Conservation (phyloP, 176 grass and related monocot genomes). For the Raddia distichophylla region DNA sequence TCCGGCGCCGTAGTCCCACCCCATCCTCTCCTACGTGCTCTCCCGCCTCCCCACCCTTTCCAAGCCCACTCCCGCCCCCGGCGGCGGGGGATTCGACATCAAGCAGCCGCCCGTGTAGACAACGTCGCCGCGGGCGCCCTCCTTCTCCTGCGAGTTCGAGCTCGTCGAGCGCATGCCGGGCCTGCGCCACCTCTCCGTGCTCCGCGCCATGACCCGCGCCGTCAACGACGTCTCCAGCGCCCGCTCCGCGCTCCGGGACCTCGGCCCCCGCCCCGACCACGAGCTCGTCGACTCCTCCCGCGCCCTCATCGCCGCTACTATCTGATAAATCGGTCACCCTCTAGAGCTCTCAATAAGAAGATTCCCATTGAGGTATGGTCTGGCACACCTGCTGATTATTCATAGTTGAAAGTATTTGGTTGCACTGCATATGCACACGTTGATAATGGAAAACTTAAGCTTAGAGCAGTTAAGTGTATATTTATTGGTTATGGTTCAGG, state of each 20-base stretch:
- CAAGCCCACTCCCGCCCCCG: constrained; percentile 36
- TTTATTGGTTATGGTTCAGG: too few species aligned
- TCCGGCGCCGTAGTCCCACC: constrained; percentile 76
- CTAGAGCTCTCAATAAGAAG: too few species aligned
- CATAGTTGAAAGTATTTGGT: too few species aligned
- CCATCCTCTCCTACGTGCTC: constrained; percentile 89
- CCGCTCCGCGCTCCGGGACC: constrained; percentile 66
- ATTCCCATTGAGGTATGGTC: too few species aligned
- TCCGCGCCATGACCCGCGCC: constrained; percentile 80
- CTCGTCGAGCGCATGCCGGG: constrained; percentile 76
- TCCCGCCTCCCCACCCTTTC: constrained; percentile 57
- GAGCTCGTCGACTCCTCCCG: constrained; percentile 85
- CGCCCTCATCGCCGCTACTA: constrained; percentile 42
- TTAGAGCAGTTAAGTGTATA: too few species aligned
- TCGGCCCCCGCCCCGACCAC: constrained; percentile 80
- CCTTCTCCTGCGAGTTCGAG: constrained; percentile 51
- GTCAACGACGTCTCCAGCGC: constrained; percentile 74
- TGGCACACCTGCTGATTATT: too few species aligned
- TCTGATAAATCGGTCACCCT: too few species aligned
- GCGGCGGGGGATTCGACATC: constrained; percentile 52
- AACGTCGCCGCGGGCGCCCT: constrained; percentile 41
- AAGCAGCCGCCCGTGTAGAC: constrained; percentile 60
- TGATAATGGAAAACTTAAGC: too few species aligned
- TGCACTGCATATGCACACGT: too few species aligned
- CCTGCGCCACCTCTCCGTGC: constrained; percentile 70